Percentiles rank a stretch among this genome's conserved stretches.
phyloP scores from a whole-genome alignment of 345 rosid genomes.

The Eucalyptus victrix region DNA sequence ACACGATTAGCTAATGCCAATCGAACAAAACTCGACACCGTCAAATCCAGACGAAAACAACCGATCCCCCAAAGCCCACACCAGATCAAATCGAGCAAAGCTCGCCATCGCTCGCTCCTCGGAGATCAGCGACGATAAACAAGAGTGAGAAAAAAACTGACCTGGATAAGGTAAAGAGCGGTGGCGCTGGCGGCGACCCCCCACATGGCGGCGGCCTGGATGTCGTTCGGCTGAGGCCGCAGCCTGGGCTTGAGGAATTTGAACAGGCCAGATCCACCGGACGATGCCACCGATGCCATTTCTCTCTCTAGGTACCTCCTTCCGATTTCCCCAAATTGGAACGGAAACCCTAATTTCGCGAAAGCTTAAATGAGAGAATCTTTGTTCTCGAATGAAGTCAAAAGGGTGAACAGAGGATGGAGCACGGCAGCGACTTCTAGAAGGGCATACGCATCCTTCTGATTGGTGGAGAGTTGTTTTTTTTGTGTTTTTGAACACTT shows the following conservation, averaged over 20 bases:
- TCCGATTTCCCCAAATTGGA: neutral
- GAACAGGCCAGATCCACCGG: conserved; percentile 25
- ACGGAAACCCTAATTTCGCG: neutral
- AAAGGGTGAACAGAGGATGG: neutral
- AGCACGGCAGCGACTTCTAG: neutral
- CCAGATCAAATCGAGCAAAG: neutral
- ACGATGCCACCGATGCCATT: neutral
- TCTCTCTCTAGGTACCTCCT: neutral
- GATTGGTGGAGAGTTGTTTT: neutral
- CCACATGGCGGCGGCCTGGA: conserved; percentile 75
- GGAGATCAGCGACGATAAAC: neutral
- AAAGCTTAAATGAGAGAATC: neutral
- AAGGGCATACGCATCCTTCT: neutral
- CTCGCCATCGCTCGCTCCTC: neutral
- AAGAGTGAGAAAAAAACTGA: neutral
- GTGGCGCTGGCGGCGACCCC: conserved; percentile 69
- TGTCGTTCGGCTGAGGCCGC: conserved; percentile 48
- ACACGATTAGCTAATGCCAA: neutral
- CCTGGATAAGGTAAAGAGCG: conserved; percentile 76
- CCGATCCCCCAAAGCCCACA: neutral
- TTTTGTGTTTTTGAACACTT: too few species aligned
- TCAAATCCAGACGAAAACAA: neutral
- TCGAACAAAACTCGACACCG: neutral
- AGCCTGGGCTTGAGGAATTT: conserved; percentile 35
- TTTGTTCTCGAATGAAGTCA: neutral